Evolutionary conservation across 176 grass and related monocot genomes (phyloP).

Genomic region (Elymus sibiricus): DNA sequence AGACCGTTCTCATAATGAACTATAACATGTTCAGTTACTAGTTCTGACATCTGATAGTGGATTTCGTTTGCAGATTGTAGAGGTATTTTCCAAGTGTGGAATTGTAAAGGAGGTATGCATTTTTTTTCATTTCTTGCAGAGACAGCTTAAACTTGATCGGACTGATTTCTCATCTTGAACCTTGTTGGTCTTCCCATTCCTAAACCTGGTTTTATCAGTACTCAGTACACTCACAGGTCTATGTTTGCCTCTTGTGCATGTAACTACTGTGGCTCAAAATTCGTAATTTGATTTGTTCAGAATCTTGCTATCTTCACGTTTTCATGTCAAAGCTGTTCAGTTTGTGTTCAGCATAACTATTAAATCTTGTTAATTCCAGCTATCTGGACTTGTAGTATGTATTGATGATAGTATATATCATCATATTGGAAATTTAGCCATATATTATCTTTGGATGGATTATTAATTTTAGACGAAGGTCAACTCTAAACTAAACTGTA

Average conservation of each 20-base stretch:
- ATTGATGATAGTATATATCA: neutral
- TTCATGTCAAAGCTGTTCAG: neutral
- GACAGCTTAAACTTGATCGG: constrained; percentile 1
- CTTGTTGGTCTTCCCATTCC: neutral
- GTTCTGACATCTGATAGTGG: constrained; percentile 12
- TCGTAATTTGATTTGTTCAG: neutral
- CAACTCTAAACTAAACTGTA: neutral
- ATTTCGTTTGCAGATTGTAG: constrained; percentile 77
- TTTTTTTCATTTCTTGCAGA: constrained; percentile 2
- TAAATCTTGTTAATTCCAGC: constrained; percentile 6
- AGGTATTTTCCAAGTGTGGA: constrained; percentile 94
- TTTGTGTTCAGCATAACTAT: neutral
- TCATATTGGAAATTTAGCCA: neutral
- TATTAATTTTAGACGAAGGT: neutral
- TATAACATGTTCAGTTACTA: neutral
- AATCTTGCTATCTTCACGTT: neutral
- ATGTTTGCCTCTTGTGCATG: neutral
- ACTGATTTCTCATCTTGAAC: neutral
- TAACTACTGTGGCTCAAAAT: constrained; percentile 16
- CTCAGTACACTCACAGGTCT: constrained; percentile 10
- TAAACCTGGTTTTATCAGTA: constrained; percentile 16
- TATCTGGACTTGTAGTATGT: neutral
- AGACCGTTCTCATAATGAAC: constrained; percentile 11
- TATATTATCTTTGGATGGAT: neutral
- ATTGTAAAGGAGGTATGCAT: constrained; percentile 90